Conservation (phyloP, 345 rosid genomes). For the Eucalyptus dawsonii region DNA sequence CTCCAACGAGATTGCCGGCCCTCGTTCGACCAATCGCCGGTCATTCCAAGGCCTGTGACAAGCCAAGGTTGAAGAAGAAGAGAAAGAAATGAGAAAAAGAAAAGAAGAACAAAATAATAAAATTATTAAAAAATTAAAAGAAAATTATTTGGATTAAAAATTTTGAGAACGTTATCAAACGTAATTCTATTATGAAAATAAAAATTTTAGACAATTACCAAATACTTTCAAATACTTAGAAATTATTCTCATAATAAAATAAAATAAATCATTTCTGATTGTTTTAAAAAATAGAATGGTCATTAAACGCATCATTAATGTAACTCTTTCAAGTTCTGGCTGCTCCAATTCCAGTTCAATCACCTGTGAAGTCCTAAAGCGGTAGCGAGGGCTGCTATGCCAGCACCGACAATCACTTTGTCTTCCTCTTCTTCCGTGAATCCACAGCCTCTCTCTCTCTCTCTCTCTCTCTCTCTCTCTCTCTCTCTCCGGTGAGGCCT, state of each 20-base stretch:
- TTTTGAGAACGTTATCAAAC: accelerated
- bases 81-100: too few species aligned
- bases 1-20: too few species aligned
- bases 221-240: too few species aligned
- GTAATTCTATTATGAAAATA: too few species aligned
- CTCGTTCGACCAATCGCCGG: accelerated
- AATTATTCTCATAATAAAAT: accelerated
- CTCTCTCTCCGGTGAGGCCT: not conserved
- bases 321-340: not conserved
- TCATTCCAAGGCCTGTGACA: too few species aligned
- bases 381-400: conserved; percentile 50
- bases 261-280: too few species aligned
- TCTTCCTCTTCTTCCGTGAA: not conserved
- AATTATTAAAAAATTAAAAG: too few species aligned
- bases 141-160: too few species aligned
- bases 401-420: conserved; percentile 52
- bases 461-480: not conserved
- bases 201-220: too few species aligned
- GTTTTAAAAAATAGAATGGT: accelerated
- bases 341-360: not conserved
- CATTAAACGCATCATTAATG: too few species aligned
- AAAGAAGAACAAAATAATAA: too few species aligned
- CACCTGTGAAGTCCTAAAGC: conserved; percentile 37
- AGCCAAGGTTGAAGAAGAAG: too few species aligned
- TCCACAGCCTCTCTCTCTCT: not conserved